Conservation (phyloP, 2,329 filamentous ascomycete species). For the Podosphaera xanthii region DNA sequence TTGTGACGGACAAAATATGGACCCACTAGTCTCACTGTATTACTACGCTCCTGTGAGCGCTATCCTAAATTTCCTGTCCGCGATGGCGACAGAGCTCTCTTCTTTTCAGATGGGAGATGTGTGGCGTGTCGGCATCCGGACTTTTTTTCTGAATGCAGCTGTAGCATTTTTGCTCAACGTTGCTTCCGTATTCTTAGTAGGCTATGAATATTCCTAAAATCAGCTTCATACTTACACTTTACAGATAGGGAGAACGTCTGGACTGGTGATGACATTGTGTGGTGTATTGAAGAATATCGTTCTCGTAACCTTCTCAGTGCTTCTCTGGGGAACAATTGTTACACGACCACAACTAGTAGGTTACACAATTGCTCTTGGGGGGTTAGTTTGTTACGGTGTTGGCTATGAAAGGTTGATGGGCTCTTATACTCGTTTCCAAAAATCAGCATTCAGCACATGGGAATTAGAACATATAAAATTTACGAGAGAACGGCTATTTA, state of each 20-base stretch:
- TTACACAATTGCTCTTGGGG: constrained; percentile 54
- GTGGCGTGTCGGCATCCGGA: constrained; percentile 44
- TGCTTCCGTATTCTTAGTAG: constrained; percentile 60
- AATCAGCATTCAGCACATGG: constrained; percentile 3
- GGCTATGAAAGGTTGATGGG: constrained; percentile 6
- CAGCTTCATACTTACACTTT: not conserved
- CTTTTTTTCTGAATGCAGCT: constrained; percentile 51
- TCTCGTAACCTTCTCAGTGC: constrained; percentile 54
- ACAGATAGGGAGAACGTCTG: constrained; percentile 72
- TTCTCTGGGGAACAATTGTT: constrained; percentile 57
- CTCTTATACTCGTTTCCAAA: constrained; percentile 1
- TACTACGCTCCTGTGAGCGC: constrained; percentile 71
- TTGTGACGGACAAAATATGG: constrained; percentile 57
- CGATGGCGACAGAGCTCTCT: constrained; percentile 47
- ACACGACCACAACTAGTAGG: constrained; percentile 59
- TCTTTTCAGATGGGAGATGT: constrained; percentile 43
- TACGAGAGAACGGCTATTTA: too few species aligned
- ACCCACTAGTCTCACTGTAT: constrained; percentile 69
- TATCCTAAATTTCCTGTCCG: constrained; percentile 51
- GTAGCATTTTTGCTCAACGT: constrained; percentile 64
- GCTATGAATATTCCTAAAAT: constrained; percentile 10
- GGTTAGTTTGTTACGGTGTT: constrained; percentile 47
- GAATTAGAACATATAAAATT: not conserved
- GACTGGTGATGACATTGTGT: constrained; percentile 62
- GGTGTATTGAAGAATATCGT: constrained; percentile 72